phyloP scores from a whole-genome alignment of 345 rosid species.

The Eucalyptus tenuipes region DNA sequence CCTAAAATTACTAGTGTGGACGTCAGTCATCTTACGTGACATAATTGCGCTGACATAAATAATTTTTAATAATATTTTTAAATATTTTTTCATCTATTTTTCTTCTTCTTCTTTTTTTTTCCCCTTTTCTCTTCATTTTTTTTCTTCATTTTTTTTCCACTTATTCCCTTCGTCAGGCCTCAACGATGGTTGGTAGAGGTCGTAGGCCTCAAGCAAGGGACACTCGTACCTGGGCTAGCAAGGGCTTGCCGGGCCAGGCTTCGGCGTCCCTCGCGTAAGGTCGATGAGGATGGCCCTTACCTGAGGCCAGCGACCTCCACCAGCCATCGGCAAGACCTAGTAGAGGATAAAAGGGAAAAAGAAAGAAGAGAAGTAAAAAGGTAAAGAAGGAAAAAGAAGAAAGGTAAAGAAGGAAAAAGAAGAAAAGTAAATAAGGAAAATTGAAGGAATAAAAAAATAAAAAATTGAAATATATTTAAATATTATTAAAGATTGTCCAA shows the following conservation, averaged over 20 bases:
- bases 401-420: no score
- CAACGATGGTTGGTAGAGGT: neutral
- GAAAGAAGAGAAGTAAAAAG: no score
- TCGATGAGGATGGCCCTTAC: neutral
- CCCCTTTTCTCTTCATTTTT: fast-evolving
- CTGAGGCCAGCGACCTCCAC: fast-evolving
- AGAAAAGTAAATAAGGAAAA: no score
- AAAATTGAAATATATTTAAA: no score
- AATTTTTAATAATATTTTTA: no score
- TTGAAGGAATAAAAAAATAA: no score
- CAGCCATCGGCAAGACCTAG: neutral
- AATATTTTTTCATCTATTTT: no score
- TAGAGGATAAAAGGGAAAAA: neutral
- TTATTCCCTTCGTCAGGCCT: fast-evolving
- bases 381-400: no score
- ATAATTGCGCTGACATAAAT: fast-evolving
- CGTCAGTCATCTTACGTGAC: fast-evolving
- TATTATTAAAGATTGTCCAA: no score
- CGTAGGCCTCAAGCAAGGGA: fast-evolving
- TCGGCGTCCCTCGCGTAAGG: neutral
- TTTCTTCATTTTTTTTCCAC: no score
- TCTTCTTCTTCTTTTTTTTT: no score
- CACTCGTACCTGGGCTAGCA: neutral
- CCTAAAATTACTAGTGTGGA: fast-evolving
- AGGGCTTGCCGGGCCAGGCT: neutral